These are phyloP conservation scores for Gossypium aridum DNA, from an alignment of 441 rosid species.

Conservation along the genomic window DNA sequence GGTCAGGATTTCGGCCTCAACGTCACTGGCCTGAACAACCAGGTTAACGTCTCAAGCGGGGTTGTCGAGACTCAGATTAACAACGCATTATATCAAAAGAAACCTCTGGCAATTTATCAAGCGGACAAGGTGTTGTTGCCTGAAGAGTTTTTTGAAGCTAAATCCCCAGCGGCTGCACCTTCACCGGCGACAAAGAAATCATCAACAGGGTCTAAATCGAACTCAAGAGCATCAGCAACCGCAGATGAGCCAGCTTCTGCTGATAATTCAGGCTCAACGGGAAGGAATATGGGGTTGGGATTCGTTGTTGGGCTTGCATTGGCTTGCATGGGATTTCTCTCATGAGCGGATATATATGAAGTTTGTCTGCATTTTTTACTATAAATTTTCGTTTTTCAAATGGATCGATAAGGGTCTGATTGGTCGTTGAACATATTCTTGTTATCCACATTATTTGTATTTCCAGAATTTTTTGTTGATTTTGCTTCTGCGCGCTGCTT, in stretches of 20 bases:
- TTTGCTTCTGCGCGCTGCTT: background rate
- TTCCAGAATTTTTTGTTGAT: background rate
- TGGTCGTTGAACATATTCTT: constrained; percentile 2
- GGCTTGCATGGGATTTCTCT: constrained; percentile 31
- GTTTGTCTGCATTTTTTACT: background rate
- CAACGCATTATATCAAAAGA: constrained; percentile 28
- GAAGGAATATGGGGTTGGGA: constrained; percentile 20
- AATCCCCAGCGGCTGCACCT: constrained; percentile 20
- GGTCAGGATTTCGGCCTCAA: constrained; percentile 34
- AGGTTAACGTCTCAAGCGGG: constrained; percentile 50
- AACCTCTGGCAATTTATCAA: constrained; percentile 48
- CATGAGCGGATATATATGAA: constrained; percentile 13
- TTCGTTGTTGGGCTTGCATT: constrained; percentile 25
- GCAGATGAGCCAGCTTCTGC: constrained; percentile 18
- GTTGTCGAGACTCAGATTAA: constrained; percentile 34
- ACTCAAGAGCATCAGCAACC: constrained; percentile 7
- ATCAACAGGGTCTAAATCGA: background rate
- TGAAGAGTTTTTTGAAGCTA: constrained; percentile 33
- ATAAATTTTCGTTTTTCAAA: background rate
- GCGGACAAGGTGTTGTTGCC: constrained; percentile 56
- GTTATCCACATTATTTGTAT: background rate
- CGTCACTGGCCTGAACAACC: constrained; percentile 40
- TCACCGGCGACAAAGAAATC: background rate
- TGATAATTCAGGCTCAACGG: constrained; percentile 4
- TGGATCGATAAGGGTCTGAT: background rate